Percentiles rank a stretch among this genome's conserved stretches.
Conservation (phyloP, 805 yeast genomes). For the Vanderwaltozyma yarrowii region DNA sequence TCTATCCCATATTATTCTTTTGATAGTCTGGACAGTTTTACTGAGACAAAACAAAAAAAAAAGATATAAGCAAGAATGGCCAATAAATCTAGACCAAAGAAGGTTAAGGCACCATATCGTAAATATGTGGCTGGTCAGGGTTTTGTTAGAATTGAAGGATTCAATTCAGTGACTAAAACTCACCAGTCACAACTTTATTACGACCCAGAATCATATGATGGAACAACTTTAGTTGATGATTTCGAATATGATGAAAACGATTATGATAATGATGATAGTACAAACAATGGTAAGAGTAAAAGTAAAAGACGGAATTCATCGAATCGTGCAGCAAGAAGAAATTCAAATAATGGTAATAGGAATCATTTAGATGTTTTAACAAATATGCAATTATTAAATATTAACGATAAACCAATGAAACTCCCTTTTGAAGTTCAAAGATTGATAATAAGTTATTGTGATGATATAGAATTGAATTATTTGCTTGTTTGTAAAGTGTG, state of each 20-base stretch:
- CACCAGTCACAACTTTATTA: neutral
- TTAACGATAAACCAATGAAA: constrained; percentile 6
- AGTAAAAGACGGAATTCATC: neutral
- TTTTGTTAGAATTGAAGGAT: constrained; percentile 10
- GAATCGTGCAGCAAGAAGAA: neutral
- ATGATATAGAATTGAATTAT: constrained; percentile 28
- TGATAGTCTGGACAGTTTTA: no score
- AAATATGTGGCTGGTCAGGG: constrained; percentile 49
- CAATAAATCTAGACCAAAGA: constrained; percentile 79
- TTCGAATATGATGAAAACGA: constrained; percentile 1
- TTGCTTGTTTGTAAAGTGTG: constrained; percentile 53
- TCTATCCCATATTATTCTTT: no score
- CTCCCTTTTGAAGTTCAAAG: constrained; percentile 45
- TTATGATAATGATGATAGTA: neutral
- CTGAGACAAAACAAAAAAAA: no score
- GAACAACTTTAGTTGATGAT: constrained; percentile 1
- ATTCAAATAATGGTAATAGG: neutral
- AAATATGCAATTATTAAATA: constrained; percentile 1
- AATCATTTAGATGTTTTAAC: neutral
- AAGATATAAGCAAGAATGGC: no score
- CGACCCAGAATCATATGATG: neutral
- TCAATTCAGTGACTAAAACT: neutral
- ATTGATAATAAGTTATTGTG: constrained; percentile 26
- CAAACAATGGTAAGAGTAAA: neutral
- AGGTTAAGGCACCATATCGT: constrained; percentile 68